Evolutionary conservation across 306 rosid species (phyloP).

Genomic region (Dalbergia cochinchinensis): DNA sequence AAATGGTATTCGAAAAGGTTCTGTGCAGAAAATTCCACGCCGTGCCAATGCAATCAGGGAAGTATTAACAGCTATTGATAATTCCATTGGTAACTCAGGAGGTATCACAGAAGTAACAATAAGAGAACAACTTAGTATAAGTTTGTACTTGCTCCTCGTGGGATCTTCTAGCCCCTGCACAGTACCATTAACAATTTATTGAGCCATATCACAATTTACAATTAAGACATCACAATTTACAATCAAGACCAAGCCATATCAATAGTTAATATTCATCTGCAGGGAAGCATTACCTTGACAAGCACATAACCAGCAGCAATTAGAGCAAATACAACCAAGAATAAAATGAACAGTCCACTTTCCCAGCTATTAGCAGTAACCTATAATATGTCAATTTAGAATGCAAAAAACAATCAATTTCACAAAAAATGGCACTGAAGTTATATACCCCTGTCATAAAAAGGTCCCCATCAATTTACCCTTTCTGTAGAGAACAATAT

Average conservation of each 20-base stretch:
- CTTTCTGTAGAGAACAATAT: slow-evolving; percentile 97
- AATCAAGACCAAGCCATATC: slow-evolving; percentile 32
- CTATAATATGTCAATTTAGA: slow-evolving; percentile 50
- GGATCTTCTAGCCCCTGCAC: slow-evolving; percentile 97
- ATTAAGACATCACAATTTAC: slow-evolving; percentile 33
- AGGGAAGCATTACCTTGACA: slow-evolving; percentile 67
- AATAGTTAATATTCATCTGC: slow-evolving; percentile 27
- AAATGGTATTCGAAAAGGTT: slow-evolving; percentile 98
- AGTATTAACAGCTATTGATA: slow-evolving; percentile 98
- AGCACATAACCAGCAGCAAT: slow-evolving; percentile 99
- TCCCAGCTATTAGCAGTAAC: slow-evolving; percentile 99
- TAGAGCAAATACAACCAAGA: slow-evolving; percentile 92
- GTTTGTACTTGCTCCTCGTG: slow-evolving; percentile 99
- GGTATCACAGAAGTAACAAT: slow-evolving; percentile 99
- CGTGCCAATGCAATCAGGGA: slow-evolving; percentile 98
- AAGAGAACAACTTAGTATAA: slow-evolving; percentile 94
- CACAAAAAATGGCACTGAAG: slow-evolving; percentile 15
- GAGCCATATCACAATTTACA: slow-evolving; percentile 28
- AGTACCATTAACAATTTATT: slow-evolving; percentile 40
- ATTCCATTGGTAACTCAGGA: slow-evolving; percentile 99
- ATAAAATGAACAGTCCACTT: slow-evolving; percentile 94
- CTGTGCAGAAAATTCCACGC: slow-evolving; percentile 94
- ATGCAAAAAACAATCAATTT: slow-evolving; percentile 15
- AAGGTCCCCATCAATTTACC: slow-evolving; percentile 62
- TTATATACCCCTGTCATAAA: slow-evolving; percentile 27